These are phyloP conservation scores for Rubroboletus pulcherrimus DNA, from an alignment of 768 basidiomycete species.

Conservation along the genomic window DNA sequence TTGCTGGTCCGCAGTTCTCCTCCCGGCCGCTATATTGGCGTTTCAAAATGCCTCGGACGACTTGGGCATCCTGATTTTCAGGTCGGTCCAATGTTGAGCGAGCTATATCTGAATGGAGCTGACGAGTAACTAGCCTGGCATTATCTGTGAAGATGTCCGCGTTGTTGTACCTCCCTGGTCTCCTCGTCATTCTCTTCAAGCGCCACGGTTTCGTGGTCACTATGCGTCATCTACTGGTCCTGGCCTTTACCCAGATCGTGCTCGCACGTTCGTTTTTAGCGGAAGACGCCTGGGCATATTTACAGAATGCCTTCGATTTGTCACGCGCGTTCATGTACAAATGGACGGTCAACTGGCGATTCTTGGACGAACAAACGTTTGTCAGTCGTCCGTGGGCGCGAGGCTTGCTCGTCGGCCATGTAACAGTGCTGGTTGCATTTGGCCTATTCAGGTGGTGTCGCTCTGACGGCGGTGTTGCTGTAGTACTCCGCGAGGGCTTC, in stretches of 20 bases:
- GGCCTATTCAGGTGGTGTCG: slow-evolving; percentile 75
- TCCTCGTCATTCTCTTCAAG: slow-evolving; percentile 79
- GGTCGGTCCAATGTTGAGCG: slow-evolving; percentile 43
- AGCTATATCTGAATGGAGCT: neutral
- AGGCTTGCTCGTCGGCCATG: slow-evolving; percentile 64
- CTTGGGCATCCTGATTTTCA: slow-evolving; percentile 63
- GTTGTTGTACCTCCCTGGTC: slow-evolving; percentile 84
- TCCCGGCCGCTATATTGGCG: slow-evolving; percentile 64
- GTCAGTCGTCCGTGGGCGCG: slow-evolving; percentile 58
- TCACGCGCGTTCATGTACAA: slow-evolving; percentile 86
- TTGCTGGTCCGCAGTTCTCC: slow-evolving; percentile 72
- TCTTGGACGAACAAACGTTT: slow-evolving; percentile 75
- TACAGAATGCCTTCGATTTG: slow-evolving; percentile 79
- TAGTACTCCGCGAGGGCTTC: slow-evolving; percentile 53
- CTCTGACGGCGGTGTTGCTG: slow-evolving; percentile 61
- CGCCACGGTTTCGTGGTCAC: slow-evolving; percentile 56
- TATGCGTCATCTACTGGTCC: slow-evolving; percentile 43
- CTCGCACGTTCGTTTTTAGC: slow-evolving; percentile 71
- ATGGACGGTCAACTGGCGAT: slow-evolving; percentile 99
- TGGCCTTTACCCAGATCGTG: slow-evolving; percentile 44
- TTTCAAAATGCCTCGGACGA: slow-evolving; percentile 60
- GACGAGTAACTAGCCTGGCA: slow-evolving; percentile 36
- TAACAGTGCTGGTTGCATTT: slow-evolving; percentile 55
- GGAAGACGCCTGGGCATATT: slow-evolving; percentile 58
- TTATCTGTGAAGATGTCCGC: slow-evolving; percentile 95